Evolutionary conservation across 2,329 filamentous ascomycete species (phyloP).

Genomic region (Fusarium tanahbumbuense): DNA sequence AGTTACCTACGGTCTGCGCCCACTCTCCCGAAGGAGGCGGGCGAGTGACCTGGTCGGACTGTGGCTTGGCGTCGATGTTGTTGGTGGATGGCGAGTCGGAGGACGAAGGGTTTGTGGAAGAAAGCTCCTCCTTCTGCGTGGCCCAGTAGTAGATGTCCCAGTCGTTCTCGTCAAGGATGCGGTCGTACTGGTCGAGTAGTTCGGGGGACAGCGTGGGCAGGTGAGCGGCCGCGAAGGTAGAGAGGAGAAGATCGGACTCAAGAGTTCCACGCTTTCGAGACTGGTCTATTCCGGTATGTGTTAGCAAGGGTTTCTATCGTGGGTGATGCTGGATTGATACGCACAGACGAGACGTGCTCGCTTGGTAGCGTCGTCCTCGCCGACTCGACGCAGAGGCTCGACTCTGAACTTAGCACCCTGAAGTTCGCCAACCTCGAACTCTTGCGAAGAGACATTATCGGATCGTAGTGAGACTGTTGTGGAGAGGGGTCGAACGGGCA

Average conservation of each 20-base stretch:
- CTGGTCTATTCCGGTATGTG: conserved; percentile 69
- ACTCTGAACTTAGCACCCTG: conserved; percentile 88
- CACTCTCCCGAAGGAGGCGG: conserved; percentile 76
- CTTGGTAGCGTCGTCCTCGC: conserved; percentile 88
- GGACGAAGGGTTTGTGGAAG: conserved; percentile 54
- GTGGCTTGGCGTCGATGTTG: conserved; percentile 35
- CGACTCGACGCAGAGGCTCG: conserved; percentile 85
- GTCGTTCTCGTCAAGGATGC: conserved; percentile 97
- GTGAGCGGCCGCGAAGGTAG: conserved; percentile 88
- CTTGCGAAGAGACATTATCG: conserved; percentile 49
- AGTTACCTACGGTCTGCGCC: conserved; percentile 95
- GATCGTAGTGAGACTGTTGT: conserved; percentile 37
- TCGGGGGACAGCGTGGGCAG: conserved; percentile 77
- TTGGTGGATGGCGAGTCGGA: conserved; percentile 31
- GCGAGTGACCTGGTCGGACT: conserved; percentile 51
- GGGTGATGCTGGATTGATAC: conserved; percentile 46
- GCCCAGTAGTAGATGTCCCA: conserved; percentile 99
- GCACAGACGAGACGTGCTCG: conserved; percentile 81
- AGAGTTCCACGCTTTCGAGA: conserved; percentile 95
- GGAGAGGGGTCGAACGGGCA: conserved; percentile 39
- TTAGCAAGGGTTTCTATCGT: background rate
- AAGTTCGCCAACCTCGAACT: conserved; percentile 87
- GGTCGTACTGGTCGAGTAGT: conserved; percentile 87
- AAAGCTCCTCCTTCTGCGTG: conserved; percentile 77
- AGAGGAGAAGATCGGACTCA: conserved; percentile 94